Evolutionary conservation across 768 basidiomycete species (phyloP), one percentile per base, ranked within the genome.

Genomic region (Vishniacozyma victoriae): DNA sequence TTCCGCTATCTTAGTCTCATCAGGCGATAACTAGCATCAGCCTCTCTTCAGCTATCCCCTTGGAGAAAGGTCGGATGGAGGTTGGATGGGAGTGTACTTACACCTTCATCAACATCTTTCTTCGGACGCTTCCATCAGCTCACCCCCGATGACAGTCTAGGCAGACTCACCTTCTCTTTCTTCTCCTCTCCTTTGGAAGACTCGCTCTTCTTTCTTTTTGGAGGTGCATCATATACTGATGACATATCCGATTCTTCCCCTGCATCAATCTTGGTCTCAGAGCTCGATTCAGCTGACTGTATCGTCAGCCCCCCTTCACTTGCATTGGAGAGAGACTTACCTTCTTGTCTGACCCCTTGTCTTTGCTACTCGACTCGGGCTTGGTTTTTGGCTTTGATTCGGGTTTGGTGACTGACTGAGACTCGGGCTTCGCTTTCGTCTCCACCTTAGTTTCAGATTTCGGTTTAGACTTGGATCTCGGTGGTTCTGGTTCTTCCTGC

Each of bases 1-100:
- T 46, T 67, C 63, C 9, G 57, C 61, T 4, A 67, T 47, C 35
- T 44, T 58, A 2, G 57, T 55, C 42, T 67, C 64, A 18, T 63
- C 64, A 6, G 48, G 55, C 14, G 59, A 48, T 5, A 67, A 53
- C 64, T 63, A 42, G 9, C 27, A n/a, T n/a, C n/a, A n/a, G n/a
- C n/a, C n/a, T n/a, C n/a, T 47, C 27, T 42, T 47, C 37, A 9
- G 29, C 39, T 5, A 23, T 42, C 18, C 22, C 37, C 42, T 41
- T 33, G 6, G 19, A 11, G 40, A 20, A 22, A 46, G 31, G 14
- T 13, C 13, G 22, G 23, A n/a, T 40, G 18, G n/a, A 23, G 25
- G 14, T 19, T 22, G 18, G 18, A 26, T 13, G 26, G 5, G 14
- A 20, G 16, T 19, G 20, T 4, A 55, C 58, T 46, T 36, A 60